Percentiles rank a stretch among this genome's conserved stretches.
Evolutionary conservation across 306 rosid genomes (phyloP).

Genomic region (Sechiopsis laciniata): DNA sequence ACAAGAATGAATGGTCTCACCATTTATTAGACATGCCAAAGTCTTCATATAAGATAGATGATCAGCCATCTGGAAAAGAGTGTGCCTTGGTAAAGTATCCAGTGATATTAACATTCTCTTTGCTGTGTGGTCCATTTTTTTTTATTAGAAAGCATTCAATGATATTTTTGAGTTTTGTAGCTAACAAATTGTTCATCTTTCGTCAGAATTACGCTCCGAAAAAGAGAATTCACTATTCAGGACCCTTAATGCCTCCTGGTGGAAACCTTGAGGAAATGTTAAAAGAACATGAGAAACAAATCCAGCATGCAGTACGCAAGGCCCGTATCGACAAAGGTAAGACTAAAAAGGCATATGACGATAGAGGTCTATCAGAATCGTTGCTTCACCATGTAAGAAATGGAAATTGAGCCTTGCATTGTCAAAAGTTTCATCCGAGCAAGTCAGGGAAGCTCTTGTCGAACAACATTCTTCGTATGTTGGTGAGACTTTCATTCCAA

Average conservation of each 20-base stretch:
- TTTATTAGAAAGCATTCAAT: neutral
- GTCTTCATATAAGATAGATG: constrained; percentile 42
- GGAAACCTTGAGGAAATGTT: constrained; percentile 70
- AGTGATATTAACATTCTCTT: constrained; percentile 9
- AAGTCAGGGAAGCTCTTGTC: constrained; percentile 25
- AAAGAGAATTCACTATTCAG: constrained; percentile 55
- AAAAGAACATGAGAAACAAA: constrained; percentile 71
- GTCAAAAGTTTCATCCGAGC: constrained; percentile 20
- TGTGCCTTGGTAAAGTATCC: constrained; percentile 39
- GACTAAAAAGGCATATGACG: constrained; percentile 30
- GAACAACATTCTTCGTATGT: neutral
- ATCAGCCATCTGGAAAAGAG: constrained; percentile 39
- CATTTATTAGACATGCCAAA: constrained; percentile 41
- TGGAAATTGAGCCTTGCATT: constrained; percentile 28
- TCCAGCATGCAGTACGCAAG: constrained; percentile 66
- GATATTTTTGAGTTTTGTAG: neutral
- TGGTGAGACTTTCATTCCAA: constrained; percentile 13
- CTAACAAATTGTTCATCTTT: neutral
- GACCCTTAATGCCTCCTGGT: constrained; percentile 54
- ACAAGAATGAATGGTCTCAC: constrained; percentile 37
- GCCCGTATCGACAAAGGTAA: constrained; percentile 54
- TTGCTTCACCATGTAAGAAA: constrained; percentile 38
- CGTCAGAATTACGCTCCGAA: constrained; percentile 41
- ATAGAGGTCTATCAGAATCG: constrained; percentile 43
- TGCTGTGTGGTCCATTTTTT: neutral